Conservation (phyloP, 306 rosid species). For the Prosopis cineraria region DNA sequence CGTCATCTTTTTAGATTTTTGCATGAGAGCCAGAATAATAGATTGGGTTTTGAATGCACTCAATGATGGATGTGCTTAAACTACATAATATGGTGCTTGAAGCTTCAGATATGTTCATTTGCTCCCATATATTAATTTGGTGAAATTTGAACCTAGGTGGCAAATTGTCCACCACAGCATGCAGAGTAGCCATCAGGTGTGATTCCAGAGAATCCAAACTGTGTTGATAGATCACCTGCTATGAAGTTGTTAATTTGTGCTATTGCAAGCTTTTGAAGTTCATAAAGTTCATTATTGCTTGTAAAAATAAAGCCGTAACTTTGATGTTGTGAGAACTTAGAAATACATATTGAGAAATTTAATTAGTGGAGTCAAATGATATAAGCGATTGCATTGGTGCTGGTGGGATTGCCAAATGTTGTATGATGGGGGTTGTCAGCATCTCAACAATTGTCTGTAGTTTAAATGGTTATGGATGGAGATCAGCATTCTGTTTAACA, state of each 20-base stretch:
- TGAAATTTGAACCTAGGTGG: background rate
- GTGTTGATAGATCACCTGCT: background rate
- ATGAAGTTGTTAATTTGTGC: background rate
- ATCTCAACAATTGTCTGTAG: background rate
- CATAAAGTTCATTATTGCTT: background rate
- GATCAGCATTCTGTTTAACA: slow-evolving; percentile 1
- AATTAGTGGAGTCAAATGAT: background rate
- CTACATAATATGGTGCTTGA: slow-evolving; percentile 21
- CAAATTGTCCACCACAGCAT: background rate
- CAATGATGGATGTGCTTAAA: slow-evolving; percentile 15
- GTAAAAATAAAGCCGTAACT: background rate
- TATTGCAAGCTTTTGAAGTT: slow-evolving; percentile 2
- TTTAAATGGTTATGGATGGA: slow-evolving; percentile 17
- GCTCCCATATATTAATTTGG: slow-evolving; percentile 13
- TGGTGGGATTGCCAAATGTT: slow-evolving; percentile 12
- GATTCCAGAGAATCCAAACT: background rate
- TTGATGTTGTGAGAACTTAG: slow-evolving; percentile 17
- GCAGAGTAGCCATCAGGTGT: background rate
- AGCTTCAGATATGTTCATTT: slow-evolving; percentile 17
- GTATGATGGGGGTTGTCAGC: background rate
- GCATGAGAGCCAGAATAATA: background rate
- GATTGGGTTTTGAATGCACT: slow-evolving; percentile 4
- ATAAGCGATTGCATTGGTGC: background rate
- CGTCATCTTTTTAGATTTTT: background rate
- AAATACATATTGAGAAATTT: slow-evolving; percentile 4